Base-by-base conservation (phyloP, 768 basidiomycete genomes). In the Harrya chromipes region DNA sequence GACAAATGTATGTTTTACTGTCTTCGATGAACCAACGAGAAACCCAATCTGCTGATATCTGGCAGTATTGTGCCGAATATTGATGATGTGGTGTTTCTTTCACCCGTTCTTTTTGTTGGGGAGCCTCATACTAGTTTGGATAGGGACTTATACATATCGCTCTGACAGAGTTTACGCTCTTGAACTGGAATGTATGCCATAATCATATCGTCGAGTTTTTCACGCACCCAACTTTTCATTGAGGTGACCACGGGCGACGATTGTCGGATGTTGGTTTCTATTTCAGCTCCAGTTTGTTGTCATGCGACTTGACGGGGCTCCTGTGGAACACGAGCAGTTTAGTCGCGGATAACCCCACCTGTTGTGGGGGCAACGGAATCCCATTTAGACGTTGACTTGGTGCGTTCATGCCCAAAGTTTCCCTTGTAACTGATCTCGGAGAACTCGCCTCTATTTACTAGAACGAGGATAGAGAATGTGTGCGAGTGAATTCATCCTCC, bases 311-410 rank as follows among this genome's bases (percentile, higher is more conserved):
- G 42, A 37, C 16, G 17, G 43, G 10, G 7, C 7, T 16, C 19
- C 45, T 8, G 29, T 7, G 81, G 80, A 83, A 83, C 60, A 78
- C 78, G 29, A 75, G 81, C 3, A 79, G 80, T 53, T 61, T 83
- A 46, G 26, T 74, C 20, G 75, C 72, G 0, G 64, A 68, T 5
- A 76, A 79, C 51, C 69, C 81, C 38, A 75, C 73, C 43, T 83
- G 81, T 54, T 71, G 75, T 19, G 82, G 81, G 14, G 81, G 10
- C 82, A 81, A 52, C 81, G 81, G n/a, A 3, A 74, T 84, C 26
- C 81, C 82, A 1, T 77, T 82, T 56, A 81, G 80, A 14, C 23
- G 3, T 23, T 23, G 23, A 23, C 23, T n/a, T n/a, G n/a, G n/a
- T n/a, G n/a, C n/a, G n/a, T n/a, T n/a, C n/a, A n/a, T n/a, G n/a